Evolutionary conservation across 345 rosid species (phyloP), one percentile per base, ranked within the genome.

Genomic region (Gossypium australe): DNA sequence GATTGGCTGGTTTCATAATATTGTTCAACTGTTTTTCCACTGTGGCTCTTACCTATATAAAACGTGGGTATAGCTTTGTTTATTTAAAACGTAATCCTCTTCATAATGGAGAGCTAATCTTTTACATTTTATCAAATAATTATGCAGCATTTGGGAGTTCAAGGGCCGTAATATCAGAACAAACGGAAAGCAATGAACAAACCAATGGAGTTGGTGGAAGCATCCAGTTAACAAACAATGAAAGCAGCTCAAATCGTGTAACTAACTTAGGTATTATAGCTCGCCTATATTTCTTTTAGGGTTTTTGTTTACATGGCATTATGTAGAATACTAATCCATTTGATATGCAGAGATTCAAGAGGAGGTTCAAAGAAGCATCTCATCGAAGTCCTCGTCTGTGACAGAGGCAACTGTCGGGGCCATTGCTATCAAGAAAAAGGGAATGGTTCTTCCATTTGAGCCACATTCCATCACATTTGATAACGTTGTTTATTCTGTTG

Each of bases 391-490:
- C 1, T 73, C 16, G 44, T 59, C 82, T 48, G 38, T 25, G 66
- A 11, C 76, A 51, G 85, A 71, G 57, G 78, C 72, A 56, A 72
- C 58, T 24, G 64, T 27, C 17, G 81, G 79, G 27, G 82, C 59
- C 11, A 34, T 25, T 10, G 5, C 59, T n/a, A 72, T 25, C 38
- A 87, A 76, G 78, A 87, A 79, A 65, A 85, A 38, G 78, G 97
- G 95, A 79, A 87, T 89, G 92, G 85, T 90, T 67, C 89, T 92
- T 82, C 95, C 97, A 69, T 92, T 89, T 77, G 86, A 87, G 80
- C 95, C 85, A 62, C 88, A 81, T 80, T 86, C 84, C 9, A 77
- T 92, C 29, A 81, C 92, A 29, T 92, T 92, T 27, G 86, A 89
- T 71, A 78, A 86, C 24, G 69, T 92, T 66, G 25, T 47, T 18